Base-by-base conservation (phyloP, 192 early-diverging fungal genomes). In the Cetraspora pellucida region DNA sequence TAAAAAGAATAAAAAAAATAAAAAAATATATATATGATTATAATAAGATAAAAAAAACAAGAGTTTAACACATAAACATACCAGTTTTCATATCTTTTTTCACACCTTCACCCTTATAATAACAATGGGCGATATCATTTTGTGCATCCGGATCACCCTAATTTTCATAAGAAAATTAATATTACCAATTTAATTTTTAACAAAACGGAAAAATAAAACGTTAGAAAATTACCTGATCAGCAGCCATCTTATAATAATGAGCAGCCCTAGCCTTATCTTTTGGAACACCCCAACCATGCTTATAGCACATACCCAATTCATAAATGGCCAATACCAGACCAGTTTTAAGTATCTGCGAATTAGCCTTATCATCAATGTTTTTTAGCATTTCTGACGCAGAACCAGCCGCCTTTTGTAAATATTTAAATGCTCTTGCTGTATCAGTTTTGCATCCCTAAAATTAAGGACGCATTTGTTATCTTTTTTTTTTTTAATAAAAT, bases 201-300 rank as follows among this genome's bases (percentile, higher is more conserved):
- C 31, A 55, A 28, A 16, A 44, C 0, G 13, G n/a, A 27, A 19
- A 72, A 2, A 54, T 65, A 23, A 14, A 13, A 2, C n/a, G 14
- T 63, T 27, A 4, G 2, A 4, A 16, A 54, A 75, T 43, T 84
- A 84, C 83, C 59, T 92, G 77, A 69, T 92, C 87, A 17, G 92
- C 90, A 3, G 93, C 90, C 47, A 94, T 91, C 78, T 92, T 91
- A 89, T 93, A 94, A 75, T 93, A 93, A 72, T 92, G 90, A 0
- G 89, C 90, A 0, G 93, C 93, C 3, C 87, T 92, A 65, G 87
- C 84, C 55, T 89, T 90, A 78, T 90, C 88, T 58, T 89, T 91
- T 49, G 89, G 85, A 27, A 90, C 91, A 49, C 93, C 93, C 92
- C 92, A 92, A 23, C 92, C 93, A 81, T 94, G 92, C 61, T 89